Evolutionary conservation across 208 protist species (phyloP).

Genomic region (Leptomonas pyrrhocoris): DNA sequence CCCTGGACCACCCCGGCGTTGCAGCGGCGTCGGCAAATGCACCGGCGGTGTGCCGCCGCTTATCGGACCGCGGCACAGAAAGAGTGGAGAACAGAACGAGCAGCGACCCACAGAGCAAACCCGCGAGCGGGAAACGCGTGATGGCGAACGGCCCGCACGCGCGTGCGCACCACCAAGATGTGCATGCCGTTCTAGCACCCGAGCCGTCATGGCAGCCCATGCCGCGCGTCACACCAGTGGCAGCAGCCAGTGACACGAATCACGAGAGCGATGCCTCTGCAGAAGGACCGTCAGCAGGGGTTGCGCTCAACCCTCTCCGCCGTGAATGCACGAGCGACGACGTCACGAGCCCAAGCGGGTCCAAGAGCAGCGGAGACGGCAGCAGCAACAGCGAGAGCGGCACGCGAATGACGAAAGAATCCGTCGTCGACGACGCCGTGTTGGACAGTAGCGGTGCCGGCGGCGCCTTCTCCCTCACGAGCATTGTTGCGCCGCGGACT

Average conservation of each 20-base stretch:
- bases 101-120: neutral
- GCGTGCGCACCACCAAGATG: constrained; percentile 1
- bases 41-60: neutral
- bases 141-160: neutral
- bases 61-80: neutral
- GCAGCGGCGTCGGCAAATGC: neutral
- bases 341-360: neutral
- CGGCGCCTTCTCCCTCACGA: constrained; percentile 17
- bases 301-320: neutral
- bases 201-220: neutral
- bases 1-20: neutral
- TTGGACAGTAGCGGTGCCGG: neutral
- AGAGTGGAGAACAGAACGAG: no score
- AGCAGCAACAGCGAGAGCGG: neutral
- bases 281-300: no score
- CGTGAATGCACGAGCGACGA: neutral
- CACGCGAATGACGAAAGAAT: neutral
- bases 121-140: neutral
- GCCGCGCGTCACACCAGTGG: neutral
- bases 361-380: neutral
- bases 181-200: neutral
- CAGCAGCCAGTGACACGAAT: no score
- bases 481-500: constrained; percentile 27
- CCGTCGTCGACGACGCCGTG: neutral
- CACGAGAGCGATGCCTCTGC: no score